These are phyloP conservation scores for Oryza meridionalis DNA, from an alignment of 176 grass and related monocot genomes.

Conservation along the genomic window DNA sequence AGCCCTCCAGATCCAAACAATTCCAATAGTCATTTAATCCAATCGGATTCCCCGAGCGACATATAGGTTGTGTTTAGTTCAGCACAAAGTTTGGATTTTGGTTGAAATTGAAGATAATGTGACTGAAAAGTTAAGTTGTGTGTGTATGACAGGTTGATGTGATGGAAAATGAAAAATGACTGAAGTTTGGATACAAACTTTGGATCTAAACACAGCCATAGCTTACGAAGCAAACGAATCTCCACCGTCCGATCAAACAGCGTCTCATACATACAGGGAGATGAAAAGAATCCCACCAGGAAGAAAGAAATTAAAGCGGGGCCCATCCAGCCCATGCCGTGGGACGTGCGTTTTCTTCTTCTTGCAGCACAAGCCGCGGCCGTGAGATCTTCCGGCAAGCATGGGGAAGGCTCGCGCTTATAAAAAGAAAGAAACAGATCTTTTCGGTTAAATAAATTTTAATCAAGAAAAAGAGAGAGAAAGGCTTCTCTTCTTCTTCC, in stretches of 20 bases:
- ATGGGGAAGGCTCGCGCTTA: neutral
- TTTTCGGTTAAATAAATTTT: neutral
- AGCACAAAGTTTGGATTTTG: no score
- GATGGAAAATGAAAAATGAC: no score
- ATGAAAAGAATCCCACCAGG: neutral
- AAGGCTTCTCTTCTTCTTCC: neutral
- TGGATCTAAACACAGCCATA: no score
- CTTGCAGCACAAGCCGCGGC: slow-evolving; percentile 35
- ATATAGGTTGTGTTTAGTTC: no score
- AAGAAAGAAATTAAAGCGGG: neutral
- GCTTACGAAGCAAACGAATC: no score
- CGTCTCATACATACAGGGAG: no score
- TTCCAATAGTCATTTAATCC: neutral
- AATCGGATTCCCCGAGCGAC: neutral
- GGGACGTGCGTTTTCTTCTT: neutral
- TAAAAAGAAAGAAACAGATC: slow-evolving; percentile 1
- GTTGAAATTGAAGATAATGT: no score
- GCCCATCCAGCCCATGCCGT: neutral
- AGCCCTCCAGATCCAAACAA: no score
- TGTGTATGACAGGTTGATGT: no score
- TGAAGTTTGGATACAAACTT: no score
- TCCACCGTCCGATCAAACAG: neutral
- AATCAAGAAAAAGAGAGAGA: neutral
- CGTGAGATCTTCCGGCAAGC: slow-evolving; percentile 11
- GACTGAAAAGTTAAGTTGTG: no score